Base-by-base conservation (phyloP, 352 stramenopile genomes). In the Pythium pectinolyticum region DNA sequence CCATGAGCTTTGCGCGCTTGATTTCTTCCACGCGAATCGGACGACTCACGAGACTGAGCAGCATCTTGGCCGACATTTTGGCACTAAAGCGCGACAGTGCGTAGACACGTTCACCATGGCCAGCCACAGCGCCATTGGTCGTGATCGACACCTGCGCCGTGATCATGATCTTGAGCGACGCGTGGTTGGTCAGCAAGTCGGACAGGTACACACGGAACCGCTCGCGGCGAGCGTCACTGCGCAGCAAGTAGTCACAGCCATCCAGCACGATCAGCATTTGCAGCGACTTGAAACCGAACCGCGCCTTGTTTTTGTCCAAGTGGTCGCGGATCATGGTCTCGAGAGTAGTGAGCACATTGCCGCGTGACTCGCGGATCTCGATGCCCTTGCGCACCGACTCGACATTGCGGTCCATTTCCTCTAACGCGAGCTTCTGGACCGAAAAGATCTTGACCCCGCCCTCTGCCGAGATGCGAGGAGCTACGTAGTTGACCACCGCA, bases 401-500 rank as follows among this genome's bases (percentile, higher is more conserved):
- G 15, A 78, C 75, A 22, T 83, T 75, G 12, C 82, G 70, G 46
- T 90, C 78, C 35, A 77, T 69, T 61, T 90, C 75, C 39, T 88
- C 79, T 62, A 81, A 71, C 7, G 72, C 82, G 49, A 92, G 72
- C 51, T 74, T 83, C 14, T 67, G 52, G 0, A 94, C 72, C 11
- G 77, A 86, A 57, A 94, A 86, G 31, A 92, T 80, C 25, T 78
- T 78, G 5, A 92, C 84, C 10, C 83, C 82, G 32, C 79, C 85
- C 46, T 90, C 74, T 0, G 77, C 80, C 19, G 82, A 90, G 30
- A 88, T 80, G n/a, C 85, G 77, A 3, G 85, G 82, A n/a, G 82
- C 81, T 19, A 94, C 82, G 37, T 94, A 94, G 48, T 89, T 86
- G 10, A 82, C 80, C 7, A 89, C 79, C 0, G 85, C 82, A 50